Base-by-base conservation (phyloP, 2,329 filamentous ascomycete species). In the Ophiobolus disseminans region DNA sequence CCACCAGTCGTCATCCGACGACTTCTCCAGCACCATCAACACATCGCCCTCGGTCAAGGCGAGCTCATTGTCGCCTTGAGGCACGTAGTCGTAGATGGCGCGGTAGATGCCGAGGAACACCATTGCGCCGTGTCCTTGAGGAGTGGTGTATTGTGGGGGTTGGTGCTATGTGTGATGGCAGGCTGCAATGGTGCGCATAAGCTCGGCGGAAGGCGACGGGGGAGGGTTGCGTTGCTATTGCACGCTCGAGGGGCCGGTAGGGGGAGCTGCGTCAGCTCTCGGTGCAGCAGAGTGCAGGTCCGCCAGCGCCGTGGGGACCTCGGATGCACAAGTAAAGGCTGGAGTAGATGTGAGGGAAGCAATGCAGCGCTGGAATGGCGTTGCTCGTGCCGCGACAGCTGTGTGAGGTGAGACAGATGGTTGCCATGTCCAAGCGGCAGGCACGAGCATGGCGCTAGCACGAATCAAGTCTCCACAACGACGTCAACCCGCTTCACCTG, bases 101-200 rank as follows among this genome's bases (percentile, higher is more conserved):
- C 86, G 89, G 79, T 90, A 96, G 60, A 97, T 86, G 65, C 91
- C 92, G 67, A 96, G 77, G 79, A 97, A 97, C 59, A 89, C 91
- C 92, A 97, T 97, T 50, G 60, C 57, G 60, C 34, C 56, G 42
- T 56, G 28, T 13, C 48, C 48, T 44, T 47, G 39, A 44, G 23
- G 32, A 21, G 34, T 20, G 32, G 20, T 32, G 26, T 9, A 17
- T 30, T 16, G 41, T 34, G 48, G 37, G 55, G 34, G 48, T 22
- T 13, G 42, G 50, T 60, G 41, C 45, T 57, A 58, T 48, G 43
- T 48, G 47, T 57, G 53, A 50, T 40, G 57, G 49, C 26, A 41
- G 48, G 39, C 53, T 40, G 48, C 25, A 41, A 41, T 50, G 55
- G 51, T 60, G 56, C 59, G 66, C 66, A 69, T 66, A 63, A 54